Conservation (phyloP, 2,329 filamentous ascomycete genomes). For the Xylaria arbuscula region DNA sequence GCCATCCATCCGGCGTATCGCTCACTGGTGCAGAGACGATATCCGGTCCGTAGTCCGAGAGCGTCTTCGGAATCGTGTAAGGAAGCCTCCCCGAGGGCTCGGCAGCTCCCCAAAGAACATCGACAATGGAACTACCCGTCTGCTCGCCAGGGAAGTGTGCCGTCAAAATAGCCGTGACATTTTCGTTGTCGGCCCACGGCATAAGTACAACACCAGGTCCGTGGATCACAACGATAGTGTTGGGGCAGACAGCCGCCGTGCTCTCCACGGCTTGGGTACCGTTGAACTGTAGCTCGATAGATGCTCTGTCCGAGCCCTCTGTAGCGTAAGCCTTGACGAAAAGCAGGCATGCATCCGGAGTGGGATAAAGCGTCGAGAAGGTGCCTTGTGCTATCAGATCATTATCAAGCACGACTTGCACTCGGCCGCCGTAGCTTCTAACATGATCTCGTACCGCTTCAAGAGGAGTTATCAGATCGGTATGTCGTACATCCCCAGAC, state of each 20-base stretch:
- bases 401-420: conserved; percentile 59
- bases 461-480: conserved; percentile 66
- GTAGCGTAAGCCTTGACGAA: conserved; percentile 74
- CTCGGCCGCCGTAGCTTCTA: conserved; percentile 54
- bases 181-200: conserved; percentile 66
- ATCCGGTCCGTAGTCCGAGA: conserved; percentile 58
- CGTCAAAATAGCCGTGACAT: conserved; percentile 71
- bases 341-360: conserved; percentile 74
- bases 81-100: conserved; percentile 71
- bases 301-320: conserved; percentile 69
- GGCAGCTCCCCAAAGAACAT: conserved; percentile 70
- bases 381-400: conserved; percentile 51
- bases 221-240: conserved; percentile 68
- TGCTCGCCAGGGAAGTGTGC: conserved; percentile 71
- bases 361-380: conserved; percentile 23
- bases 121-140: conserved; percentile 68
- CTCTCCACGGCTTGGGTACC: conserved; percentile 69
- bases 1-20: conserved; percentile 55
- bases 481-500: conserved; percentile 64
- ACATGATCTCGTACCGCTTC: conserved; percentile 65
- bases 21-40: conserved; percentile 54
- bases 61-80: conserved; percentile 75
- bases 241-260: conserved; percentile 57
- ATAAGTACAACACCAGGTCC: conserved; percentile 68
- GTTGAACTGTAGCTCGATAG: conserved; percentile 68